Base-by-base conservation (phyloP, 2,329 filamentous ascomycete genomes). In the Sordariomycetes sp. region DNA sequence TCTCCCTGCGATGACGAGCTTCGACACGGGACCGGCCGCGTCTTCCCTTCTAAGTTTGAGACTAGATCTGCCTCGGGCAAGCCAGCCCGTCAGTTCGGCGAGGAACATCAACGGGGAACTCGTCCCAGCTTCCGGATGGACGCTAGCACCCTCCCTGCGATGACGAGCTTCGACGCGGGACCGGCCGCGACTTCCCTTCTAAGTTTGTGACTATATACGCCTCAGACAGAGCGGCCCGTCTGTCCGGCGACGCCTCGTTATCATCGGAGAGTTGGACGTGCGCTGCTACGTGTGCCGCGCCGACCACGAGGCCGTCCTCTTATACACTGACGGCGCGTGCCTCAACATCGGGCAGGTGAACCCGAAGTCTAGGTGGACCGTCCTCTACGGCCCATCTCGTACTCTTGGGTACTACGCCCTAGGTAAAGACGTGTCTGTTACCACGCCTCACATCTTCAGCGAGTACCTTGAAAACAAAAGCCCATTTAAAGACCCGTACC, bases 311-410 rank as follows among this genome's bases (percentile, higher is more conserved):
- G 50, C 22, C 5, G 8, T 70, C n/a, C 70, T 80, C 22, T 67
- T 77, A 46, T 76, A 70, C 61, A 72, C 71, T 0, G 74, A 77
- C 59, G 76, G 77, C 3, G 70, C 74, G 0, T 80, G 77, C 59
- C 58, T 71, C 1, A 63, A 71, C 35, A 78, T 79, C 59, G 76
- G 74, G 16, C 60, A 67, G 46, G 22, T 35, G 1, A 64, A 72
- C 24, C 63, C 73, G 0, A 63, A 59, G 58, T 76, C 70, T 2
- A 75, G 74, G 48, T 78, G 74, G 68, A 70, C 69, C 0, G 68
- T 76, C 52, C 64, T 70, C 20, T 61, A 66, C 54, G 28, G 53
- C 16, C 53, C 53, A 16, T 7, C 34, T 35, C 7, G 34, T 14
- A 16, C 37, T 40, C 37, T 8, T 4, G 28, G 8, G 37, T 11